Conservation (phyloP, 2,329 filamentous ascomycete species). For the Fusarium sp. region DNA sequence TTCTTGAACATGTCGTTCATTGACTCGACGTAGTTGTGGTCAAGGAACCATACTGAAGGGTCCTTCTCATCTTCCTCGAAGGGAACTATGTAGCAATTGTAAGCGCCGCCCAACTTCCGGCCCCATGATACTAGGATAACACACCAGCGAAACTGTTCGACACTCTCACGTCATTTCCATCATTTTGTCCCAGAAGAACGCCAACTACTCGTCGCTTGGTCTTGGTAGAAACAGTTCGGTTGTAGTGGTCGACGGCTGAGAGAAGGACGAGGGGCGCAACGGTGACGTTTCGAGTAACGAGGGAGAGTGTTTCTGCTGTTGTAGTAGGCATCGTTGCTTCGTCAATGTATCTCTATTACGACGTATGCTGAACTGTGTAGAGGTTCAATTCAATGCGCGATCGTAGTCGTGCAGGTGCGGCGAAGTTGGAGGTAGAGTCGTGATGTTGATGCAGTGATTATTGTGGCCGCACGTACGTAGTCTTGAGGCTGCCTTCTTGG, state of each 20-base stretch:
- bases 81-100: constrained; percentile 70
- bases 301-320: constrained; percentile 93
- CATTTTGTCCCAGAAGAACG: constrained; percentile 93
- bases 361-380: constrained; percentile 23
- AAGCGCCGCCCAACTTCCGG: constrained; percentile 21
- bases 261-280: constrained; percentile 98
- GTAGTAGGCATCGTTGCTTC: constrained; percentile 85
- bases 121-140: constrained; percentile 28
- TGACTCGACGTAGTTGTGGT: constrained; percentile 98
- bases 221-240: constrained; percentile 88
- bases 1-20: constrained; percentile 99
- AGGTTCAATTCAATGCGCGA: constrained; percentile 16
- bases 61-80: constrained; percentile 99
- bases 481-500: constrained; percentile 47
- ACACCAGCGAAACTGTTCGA: constrained; percentile 98
- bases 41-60: constrained; percentile 97
- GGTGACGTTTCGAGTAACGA: constrained; percentile 94
- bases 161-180: constrained; percentile 94
- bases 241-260: constrained; percentile 98
- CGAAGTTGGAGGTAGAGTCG: constrained; percentile 23
- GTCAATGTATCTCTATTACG: constrained; percentile 22
- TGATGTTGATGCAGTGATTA: constrained; percentile 36
- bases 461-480: constrained; percentile 46
- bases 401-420: constrained; percentile 33
- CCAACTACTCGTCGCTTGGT: constrained; percentile 89